A percentile compares a stretch with the other conserved stretches of the same genome.
Evolutionary conservation across 768 basidiomycete genomes (phyloP).

Genomic region (Mycena floridula): DNA sequence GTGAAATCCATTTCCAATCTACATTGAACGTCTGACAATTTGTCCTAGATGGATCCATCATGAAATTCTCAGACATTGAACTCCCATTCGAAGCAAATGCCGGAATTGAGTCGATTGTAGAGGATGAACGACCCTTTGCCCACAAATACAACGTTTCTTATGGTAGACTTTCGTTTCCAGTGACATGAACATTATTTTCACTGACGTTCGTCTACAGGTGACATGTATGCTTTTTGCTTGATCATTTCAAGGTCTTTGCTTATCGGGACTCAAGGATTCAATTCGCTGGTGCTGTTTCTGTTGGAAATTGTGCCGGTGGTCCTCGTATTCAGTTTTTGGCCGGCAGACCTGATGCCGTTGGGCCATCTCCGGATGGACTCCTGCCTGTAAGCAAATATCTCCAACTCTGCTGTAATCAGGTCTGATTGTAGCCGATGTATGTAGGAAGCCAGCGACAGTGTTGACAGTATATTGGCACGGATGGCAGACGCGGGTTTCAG

Average conservation of each 20-base stretch:
- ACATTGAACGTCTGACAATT: no score
- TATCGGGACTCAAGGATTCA: conserved; percentile 14
- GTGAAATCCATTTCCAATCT: background rate
- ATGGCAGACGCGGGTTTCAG: conserved; percentile 20
- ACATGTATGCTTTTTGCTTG: conserved; percentile 17
- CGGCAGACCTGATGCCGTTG: conserved; percentile 17
- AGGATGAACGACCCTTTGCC: conserved; percentile 16
- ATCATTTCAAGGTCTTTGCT: background rate
- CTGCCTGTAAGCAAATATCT: no score
- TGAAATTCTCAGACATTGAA: conserved; percentile 25
- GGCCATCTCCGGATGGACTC: conserved; percentile 11
- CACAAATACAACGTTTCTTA: conserved; percentile 13
- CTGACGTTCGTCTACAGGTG: no score
- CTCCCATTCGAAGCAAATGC: conserved; percentile 20
- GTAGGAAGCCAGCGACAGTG: conserved; percentile 15
- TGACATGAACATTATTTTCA: no score
- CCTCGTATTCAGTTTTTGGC: conserved; percentile 20
- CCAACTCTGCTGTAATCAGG: no score
- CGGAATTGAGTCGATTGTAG: conserved; percentile 23
- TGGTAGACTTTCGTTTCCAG: no score
- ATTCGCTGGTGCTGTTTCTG: conserved; percentile 21
- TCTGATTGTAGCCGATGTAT: no score
- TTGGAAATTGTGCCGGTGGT: conserved; percentile 24
- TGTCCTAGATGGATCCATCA: conserved; percentile 24
- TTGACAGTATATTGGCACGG: conserved; percentile 17